Evolutionary conservation across 1,284 basidiomycete species (phyloP), one percentile per base, ranked within the genome.

Genomic region (Ustilago shanxiensis): DNA sequence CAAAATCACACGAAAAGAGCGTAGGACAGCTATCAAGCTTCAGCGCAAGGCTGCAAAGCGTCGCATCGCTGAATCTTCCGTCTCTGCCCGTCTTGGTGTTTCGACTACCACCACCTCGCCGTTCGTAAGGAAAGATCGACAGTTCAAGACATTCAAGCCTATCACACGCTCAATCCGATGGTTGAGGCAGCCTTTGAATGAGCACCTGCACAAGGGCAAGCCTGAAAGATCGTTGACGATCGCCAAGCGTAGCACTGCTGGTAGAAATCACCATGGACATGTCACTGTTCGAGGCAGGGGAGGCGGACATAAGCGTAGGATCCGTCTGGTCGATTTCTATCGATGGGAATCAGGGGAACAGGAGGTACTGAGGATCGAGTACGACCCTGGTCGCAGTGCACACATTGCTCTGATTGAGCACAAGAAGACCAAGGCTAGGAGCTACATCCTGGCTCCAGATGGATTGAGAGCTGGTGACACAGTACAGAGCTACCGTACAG

Each of bases 351-450:
- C 90, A 0, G 96, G 96, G 8, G 88, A 92, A 47, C 93, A 95
- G 85, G 92, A 94, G 77, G 95, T 98, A 49, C 89, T 96, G 16
- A 90, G 95, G 49, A 93, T 99, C 81, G 96, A 99, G 87, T 99
- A 98, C 86, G 96, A 99, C 88, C 96, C 96, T 0, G 93, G 93
- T 33, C 90, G 96, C 56, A 93, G 92, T 49, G 94, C 93, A 3
- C 97, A 99, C 87, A 95, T 99, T 82, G 96, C 96, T 1, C 89
- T 99, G 60, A 85, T 98, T 77, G 89, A 89, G 84, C 89, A 80
- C 90, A 89, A 5, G 86, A 65, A 71, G 87, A 89, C 77, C 88
- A 88, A 80, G 91, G 57, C 90, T 89, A 61, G 69, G 65, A 93
- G 91, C 83, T 98, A 99, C 86, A 95, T 98, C 81, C 88, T 98